These are phyloP conservation scores for Hygrophoropsis aurantiaca DNA, from an alignment of 768 basidiomycete species.

Conservation along the genomic window DNA sequence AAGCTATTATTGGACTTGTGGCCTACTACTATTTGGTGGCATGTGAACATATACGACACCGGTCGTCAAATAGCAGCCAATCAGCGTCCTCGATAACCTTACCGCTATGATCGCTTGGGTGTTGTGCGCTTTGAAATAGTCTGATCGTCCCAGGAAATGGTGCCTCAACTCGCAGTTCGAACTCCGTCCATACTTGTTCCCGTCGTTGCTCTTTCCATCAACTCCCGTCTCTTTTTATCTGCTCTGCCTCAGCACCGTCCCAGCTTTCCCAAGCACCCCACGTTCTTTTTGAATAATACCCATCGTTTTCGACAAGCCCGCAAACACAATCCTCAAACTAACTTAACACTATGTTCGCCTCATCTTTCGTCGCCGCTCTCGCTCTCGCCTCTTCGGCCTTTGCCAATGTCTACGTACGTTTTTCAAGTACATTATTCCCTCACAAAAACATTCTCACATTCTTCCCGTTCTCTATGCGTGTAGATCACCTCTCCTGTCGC, in stretches of 20 bases:
- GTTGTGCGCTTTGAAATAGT: neutral
- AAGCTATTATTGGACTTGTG: neutral
- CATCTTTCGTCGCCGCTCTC: slow-evolving; percentile 46
- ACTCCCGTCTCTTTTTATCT: slow-evolving; percentile 1
- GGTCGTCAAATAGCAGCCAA: neutral
- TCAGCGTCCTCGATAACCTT: neutral
- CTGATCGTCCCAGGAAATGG: neutral
- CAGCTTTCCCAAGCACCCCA: slow-evolving; percentile 14
- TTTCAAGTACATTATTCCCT: neutral
- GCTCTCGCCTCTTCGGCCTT: slow-evolving; percentile 52
- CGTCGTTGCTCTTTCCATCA: neutral
- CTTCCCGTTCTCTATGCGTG: slow-evolving; percentile 1
- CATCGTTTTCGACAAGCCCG: slow-evolving; percentile 7
- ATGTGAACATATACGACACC: slow-evolving; percentile 4
- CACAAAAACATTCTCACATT: neutral
- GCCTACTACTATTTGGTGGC: neutral
- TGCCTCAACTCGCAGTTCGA: slow-evolving; percentile 26
- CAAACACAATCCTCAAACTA: no score
- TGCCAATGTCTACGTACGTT: slow-evolving; percentile 58
- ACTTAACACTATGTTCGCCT: slow-evolving; percentile 60
- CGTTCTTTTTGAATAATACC: slow-evolving; percentile 20
- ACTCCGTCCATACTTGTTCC: slow-evolving; percentile 27
- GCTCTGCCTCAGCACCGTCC: neutral
- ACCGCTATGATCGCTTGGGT: neutral
- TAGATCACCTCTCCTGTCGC: slow-evolving; percentile 61